phyloP scores from a whole-genome alignment of 2,329 filamentous ascomycete species.

The Lachnellula arida region DNA sequence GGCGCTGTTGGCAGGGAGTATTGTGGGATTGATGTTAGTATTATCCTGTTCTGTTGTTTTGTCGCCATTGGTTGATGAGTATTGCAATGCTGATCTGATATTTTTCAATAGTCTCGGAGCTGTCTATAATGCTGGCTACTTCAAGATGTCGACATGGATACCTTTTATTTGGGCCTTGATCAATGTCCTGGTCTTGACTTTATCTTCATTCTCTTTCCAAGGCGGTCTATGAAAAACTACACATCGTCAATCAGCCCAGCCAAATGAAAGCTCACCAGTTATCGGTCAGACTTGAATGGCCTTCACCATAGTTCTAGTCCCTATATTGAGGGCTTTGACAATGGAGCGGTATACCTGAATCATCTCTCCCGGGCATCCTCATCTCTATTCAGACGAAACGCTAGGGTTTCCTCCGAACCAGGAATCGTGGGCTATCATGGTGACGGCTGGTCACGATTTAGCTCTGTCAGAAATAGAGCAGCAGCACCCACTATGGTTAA shows the following conservation, averaged over 20 bases:
- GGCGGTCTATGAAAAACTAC: slow-evolving; percentile 51
- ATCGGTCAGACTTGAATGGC: too few relatives aligned
- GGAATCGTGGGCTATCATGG: slow-evolving; percentile 75
- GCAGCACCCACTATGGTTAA: too few relatives aligned
- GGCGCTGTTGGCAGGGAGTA: slow-evolving; percentile 60
- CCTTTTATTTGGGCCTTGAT: slow-evolving; percentile 66
- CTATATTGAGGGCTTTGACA: too few relatives aligned
- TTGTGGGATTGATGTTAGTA: slow-evolving; percentile 61
- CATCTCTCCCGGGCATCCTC: too few relatives aligned
- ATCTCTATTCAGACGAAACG: slow-evolving; percentile 57
- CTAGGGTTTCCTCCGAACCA: slow-evolving; percentile 71
- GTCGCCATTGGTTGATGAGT: not conserved
- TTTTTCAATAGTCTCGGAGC: slow-evolving; percentile 48
- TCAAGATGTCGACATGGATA: slow-evolving; percentile 71
- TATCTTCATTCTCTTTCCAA: slow-evolving; percentile 68
- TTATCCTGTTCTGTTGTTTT: not conserved
- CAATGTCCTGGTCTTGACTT: slow-evolving; percentile 61
- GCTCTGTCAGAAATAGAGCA: too few relatives aligned
- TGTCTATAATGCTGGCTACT: slow-evolving; percentile 64
- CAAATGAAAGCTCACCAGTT: not conserved
- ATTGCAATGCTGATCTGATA: slow-evolving; percentile 4
- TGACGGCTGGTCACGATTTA: slow-evolving; percentile 27
- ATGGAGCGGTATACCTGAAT: too few relatives aligned
- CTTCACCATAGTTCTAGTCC: too few relatives aligned
- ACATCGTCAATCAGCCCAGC: not conserved